A percentile compares a stretch with the other conserved stretches of the same genome.
Conservation (phyloP, 148 eudicot genomes). For the Simmondsia chinensis region DNA sequence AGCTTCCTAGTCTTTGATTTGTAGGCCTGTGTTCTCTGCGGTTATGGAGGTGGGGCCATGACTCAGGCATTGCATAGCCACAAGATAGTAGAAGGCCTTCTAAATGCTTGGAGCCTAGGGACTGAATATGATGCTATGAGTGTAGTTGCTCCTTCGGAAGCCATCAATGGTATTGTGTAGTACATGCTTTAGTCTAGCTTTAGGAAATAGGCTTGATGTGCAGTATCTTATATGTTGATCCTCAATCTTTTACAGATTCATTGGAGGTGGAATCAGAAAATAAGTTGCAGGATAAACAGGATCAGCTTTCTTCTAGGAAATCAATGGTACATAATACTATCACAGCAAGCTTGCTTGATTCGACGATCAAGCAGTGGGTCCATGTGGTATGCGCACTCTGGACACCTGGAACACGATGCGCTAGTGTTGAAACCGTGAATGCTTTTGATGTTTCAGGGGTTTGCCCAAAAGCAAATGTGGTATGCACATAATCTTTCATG, state of each 20-base stretch:
- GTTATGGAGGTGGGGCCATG: constrained; percentile 61
- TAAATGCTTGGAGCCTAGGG: constrained; percentile 37
- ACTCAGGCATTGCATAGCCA: constrained; percentile 43
- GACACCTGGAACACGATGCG: constrained; percentile 56
- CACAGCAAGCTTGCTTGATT: constrained; percentile 35
- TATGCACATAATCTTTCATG: no score
- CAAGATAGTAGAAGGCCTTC: constrained; percentile 37
- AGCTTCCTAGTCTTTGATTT: background rate
- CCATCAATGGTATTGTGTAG: constrained; percentile 16
- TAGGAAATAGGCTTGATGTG: background rate
- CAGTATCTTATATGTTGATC: background rate
- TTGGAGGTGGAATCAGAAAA: constrained; percentile 18
- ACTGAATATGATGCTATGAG: constrained; percentile 24
- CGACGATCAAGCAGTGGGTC: constrained; percentile 51
- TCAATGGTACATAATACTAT: constrained; percentile 34
- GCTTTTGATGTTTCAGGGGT: constrained; percentile 53
- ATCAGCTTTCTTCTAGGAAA: constrained; percentile 11
- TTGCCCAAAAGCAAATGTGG: constrained; percentile 30
- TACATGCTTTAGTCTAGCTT: background rate
- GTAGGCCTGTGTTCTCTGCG: constrained; percentile 59
- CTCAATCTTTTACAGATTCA: constrained; percentile 6
- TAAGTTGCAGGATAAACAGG: constrained; percentile 1
- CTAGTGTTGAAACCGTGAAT: constrained; percentile 53
- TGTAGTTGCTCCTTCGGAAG: constrained; percentile 17
- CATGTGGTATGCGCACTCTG: constrained; percentile 63